These are phyloP conservation scores for Ophiocordyceps unilateralis DNA, from an alignment of 2,329 filamentous ascomycete species.

Conservation along the genomic window DNA sequence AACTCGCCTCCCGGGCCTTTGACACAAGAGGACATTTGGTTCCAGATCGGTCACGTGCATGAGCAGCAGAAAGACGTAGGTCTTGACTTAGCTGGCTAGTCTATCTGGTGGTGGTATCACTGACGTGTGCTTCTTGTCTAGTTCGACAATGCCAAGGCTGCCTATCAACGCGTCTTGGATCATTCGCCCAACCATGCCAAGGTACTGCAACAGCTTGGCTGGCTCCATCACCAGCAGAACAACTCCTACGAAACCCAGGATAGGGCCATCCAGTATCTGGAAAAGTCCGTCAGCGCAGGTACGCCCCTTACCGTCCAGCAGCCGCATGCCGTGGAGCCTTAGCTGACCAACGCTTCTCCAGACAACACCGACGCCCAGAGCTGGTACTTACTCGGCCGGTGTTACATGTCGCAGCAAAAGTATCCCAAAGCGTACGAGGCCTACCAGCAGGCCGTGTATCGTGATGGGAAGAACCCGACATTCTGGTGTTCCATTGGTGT, in stretches of 20 bases:
- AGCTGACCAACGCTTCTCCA: slow-evolving; percentile 21
- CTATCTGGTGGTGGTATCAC: neutral
- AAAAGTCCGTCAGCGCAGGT: slow-evolving; percentile 92
- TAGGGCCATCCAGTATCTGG: slow-evolving; percentile 88
- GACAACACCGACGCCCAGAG: slow-evolving; percentile 93
- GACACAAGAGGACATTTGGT: slow-evolving; percentile 98
- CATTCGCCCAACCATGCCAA: slow-evolving; percentile 94
- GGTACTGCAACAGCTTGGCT: slow-evolving; percentile 92
- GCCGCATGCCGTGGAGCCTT: no score
- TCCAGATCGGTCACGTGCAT: slow-evolving; percentile 97
- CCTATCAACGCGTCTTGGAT: slow-evolving; percentile 84
- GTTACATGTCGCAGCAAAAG: slow-evolving; percentile 99
- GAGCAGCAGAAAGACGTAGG: slow-evolving; percentile 97
- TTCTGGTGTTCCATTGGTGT: slow-evolving; percentile 99
- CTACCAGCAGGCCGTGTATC: slow-evolving; percentile 96
- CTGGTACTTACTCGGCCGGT: slow-evolving; percentile 93
- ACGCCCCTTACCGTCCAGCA: slow-evolving; percentile 5
- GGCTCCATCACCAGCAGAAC: slow-evolving; percentile 94
- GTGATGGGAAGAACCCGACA: slow-evolving; percentile 90
- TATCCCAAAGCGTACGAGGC: slow-evolving; percentile 98
- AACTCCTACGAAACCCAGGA: slow-evolving; percentile 84
- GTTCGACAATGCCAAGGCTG: slow-evolving; percentile 86
- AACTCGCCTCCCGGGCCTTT: slow-evolving; percentile 78
- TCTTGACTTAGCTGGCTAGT: neutral
- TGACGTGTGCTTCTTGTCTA: slow-evolving; percentile 18